Evolutionary conservation across 192 early-diverging fungal genomes (phyloP).

Genomic region (Ramicandelaber brevisporus): DNA sequence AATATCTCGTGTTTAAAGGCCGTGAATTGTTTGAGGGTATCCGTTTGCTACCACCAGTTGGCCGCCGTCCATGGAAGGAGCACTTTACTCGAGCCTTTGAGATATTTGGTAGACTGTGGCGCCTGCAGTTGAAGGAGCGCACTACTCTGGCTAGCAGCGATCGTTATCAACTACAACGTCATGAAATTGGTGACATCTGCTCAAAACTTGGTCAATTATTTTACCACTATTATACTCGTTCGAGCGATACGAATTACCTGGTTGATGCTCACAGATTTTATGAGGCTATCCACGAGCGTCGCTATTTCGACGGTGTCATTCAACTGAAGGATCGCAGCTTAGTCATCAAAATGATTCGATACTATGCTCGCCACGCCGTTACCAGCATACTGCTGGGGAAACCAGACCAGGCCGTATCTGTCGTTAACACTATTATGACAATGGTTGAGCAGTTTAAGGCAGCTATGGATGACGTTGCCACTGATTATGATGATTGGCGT

Average conservation of each 20-base stretch:
- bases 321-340: conserved; percentile 74
- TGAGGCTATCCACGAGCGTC: conserved; percentile 78
- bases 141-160: conserved; percentile 63
- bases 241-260: conserved; percentile 90
- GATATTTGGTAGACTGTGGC: conserved; percentile 92
- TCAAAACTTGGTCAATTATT: conserved; percentile 91
- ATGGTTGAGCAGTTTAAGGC: conserved; percentile 62
- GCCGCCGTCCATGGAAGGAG: conserved; percentile 35
- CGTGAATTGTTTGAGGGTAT: conserved; percentile 73
- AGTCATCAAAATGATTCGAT: conserved; percentile 93
- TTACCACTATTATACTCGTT: conserved; percentile 63
- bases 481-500: conserved; percentile 78
- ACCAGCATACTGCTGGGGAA: conserved; percentile 68
- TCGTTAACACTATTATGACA: conserved; percentile 49
- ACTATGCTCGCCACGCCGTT: conserved; percentile 93
- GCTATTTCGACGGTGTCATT: conserved; percentile 85
- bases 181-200: conserved; percentile 95
- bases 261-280: conserved; percentile 89
- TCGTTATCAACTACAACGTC: conserved; percentile 82
- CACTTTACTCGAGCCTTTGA: conserved; percentile 97
- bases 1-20: conserved; percentile 67
- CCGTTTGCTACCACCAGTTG: conserved; percentile 29
- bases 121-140: conserved; percentile 78
- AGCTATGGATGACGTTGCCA: conserved; percentile 71
- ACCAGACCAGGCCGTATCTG: conserved; percentile 14